Evolutionary conservation across 345 rosid species (phyloP).

Genomic region (Arabidopsis arenosa): DNA sequence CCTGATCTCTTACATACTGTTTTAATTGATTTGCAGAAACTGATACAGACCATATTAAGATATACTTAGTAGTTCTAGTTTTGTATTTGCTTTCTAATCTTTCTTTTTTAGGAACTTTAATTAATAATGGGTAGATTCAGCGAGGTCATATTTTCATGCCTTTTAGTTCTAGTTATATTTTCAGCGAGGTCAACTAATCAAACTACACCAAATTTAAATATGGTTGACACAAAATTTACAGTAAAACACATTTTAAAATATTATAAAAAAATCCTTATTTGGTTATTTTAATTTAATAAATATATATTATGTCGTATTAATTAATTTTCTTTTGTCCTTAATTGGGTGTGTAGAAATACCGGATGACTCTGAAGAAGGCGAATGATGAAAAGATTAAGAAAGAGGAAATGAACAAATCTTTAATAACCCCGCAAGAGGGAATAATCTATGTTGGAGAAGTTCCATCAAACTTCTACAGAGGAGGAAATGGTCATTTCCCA

Average conservation of each 20-base stretch:
- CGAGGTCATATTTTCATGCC: too few species aligned
- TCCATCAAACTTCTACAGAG: not conserved
- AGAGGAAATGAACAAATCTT: not conserved
- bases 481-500: not conserved
- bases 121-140: not conserved
- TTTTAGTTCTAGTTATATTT: too few species aligned
- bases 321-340: not conserved
- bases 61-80: too few species aligned
- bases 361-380: not conserved
- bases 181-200: not conserved
- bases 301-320: not conserved
- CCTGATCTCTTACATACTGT: too few species aligned
- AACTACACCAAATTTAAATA: not conserved
- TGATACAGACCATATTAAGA: too few species aligned
- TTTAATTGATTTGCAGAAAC: too few species aligned
- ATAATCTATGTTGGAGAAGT: not conserved
- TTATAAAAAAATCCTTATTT: not conserved
- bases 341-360: slow-evolving; percentile 25
- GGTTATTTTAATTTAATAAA: not conserved
- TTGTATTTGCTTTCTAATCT: not conserved
- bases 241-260: not conserved
- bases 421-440: not conserved
- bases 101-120: not conserved
- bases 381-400: not conserved
- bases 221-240: not conserved